Evolutionary conservation across 1,284 basidiomycete genomes (phyloP), one percentile per base, ranked within the genome.

Genomic region (Heterobasidion occidentale): DNA sequence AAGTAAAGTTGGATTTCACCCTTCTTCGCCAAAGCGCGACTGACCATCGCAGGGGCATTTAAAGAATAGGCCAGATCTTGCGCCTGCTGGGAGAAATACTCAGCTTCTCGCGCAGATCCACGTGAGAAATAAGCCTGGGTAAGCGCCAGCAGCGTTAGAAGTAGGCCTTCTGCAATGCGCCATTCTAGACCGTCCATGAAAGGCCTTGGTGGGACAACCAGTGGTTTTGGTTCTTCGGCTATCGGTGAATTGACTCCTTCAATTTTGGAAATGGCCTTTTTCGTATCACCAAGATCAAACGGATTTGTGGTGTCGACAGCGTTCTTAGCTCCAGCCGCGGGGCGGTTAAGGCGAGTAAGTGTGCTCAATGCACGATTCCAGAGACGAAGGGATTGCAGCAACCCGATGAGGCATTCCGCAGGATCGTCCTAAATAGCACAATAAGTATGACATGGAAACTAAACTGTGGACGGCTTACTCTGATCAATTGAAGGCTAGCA

Each of bases 281-380:
- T 72, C 51, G 71, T 55, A 47, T 64, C 66, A 3, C 77, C 62
- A 61, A 74, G 69, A 42, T 80, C 76, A 64, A 90, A 90, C 1
- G 87, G 88, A 66, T 90, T 82, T 7, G 63, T 57, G 3, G 71
- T 68, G 8, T 76, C 71, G 38, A 42, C 38, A n/a, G 38, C 38
- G 4, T 11, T 42, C 52, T 70, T 71, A 7, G 67, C 54, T 1
- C 69, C 19, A 8, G 63, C 59, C 19, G 61, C 58, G 1, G 73
- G 65, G 2, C 77, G 77, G 46, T 68, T 76, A 7, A 93, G 72
- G 9, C 90, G 84, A 3, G 81, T 71, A 0, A 94, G 68, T 1
- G 83, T 81, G 36, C 90, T 88, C 1, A 86, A 74, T 1, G 90
- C 90, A 36, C 91, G 82, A 62, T 88, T 89, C 80, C 85, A 92